phyloP scores from a whole-genome alignment of 2,329 filamentous ascomycete genomes.

The Botryotinia convoluta region DNA sequence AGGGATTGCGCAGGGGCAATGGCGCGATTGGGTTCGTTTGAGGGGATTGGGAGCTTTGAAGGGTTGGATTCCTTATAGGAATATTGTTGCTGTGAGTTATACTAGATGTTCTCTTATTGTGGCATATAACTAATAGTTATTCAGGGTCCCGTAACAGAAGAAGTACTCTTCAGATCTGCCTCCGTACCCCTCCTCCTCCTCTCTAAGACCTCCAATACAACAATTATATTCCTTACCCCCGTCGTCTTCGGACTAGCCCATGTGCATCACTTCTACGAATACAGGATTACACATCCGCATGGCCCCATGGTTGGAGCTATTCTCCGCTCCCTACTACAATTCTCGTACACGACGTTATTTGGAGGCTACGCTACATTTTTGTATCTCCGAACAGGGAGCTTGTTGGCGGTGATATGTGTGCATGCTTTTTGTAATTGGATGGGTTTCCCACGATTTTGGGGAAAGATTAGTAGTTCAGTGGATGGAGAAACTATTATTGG shows the following conservation, averaged over 20 bases:
- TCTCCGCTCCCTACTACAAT: conserved; percentile 74
- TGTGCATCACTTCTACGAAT: conserved; percentile 94
- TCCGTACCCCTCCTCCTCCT: conserved; percentile 80
- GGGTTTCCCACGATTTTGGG: conserved; percentile 85
- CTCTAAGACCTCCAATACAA: conserved; percentile 49
- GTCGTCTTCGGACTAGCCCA: conserved; percentile 92
- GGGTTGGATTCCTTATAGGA: conserved; percentile 82
- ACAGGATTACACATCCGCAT: conserved; percentile 73
- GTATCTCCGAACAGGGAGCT: conserved; percentile 78
- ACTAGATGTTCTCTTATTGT: background rate
- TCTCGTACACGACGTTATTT: conserved; percentile 88
- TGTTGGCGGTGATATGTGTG: conserved; percentile 70
- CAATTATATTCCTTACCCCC: conserved; percentile 77
- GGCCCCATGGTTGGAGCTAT: conserved; percentile 62
- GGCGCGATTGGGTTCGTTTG: conserved; percentile 61
- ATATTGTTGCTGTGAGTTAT: conserved; percentile 72
- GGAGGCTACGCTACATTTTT: conserved; percentile 91
- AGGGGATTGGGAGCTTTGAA: conserved; percentile 57
- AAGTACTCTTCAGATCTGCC: conserved; percentile 87
- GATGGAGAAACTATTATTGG: conserved; percentile 29
- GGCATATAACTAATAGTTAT: background rate
- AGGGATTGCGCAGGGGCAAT: conserved; percentile 68
- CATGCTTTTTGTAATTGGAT: conserved; percentile 93
- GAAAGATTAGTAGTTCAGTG: conserved; percentile 54
- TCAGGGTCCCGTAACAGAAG: conserved; percentile 84